phyloP scores from a whole-genome alignment of 1,139 yeast species.

The Diutina siamensis region DNA sequence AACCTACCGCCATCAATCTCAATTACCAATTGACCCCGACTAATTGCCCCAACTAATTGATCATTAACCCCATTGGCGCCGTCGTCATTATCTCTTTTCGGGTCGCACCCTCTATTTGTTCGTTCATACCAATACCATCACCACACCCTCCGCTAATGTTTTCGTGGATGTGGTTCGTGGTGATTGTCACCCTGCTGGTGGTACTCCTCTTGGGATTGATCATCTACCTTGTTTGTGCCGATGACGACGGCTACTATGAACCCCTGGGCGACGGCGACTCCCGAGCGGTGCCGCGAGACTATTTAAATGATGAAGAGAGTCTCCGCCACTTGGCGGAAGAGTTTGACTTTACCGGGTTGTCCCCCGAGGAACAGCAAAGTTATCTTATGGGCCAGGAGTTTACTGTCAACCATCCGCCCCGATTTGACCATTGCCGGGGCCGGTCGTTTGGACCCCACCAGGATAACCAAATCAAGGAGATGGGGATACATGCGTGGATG shows the following conservation, averaged over 20 bases:
- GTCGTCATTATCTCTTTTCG: too few species aligned
- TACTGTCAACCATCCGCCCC: conserved; percentile 22
- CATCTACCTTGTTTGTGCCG: neutral
- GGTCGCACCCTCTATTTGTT: too few species aligned
- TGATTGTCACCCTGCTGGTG: neutral
- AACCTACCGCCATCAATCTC: too few species aligned
- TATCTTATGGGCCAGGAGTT: conserved; percentile 27
- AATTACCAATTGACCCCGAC: too few species aligned
- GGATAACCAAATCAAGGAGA: neutral
- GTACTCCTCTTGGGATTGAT: neutral
- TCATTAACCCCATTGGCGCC: too few species aligned
- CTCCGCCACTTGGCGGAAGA: conserved; percentile 25
- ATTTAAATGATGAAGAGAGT: conserved; percentile 32
- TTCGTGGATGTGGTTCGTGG: conserved; percentile 3
- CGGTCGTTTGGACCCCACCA: neutral
- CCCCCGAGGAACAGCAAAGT: conserved; percentile 34
- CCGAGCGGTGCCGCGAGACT: conserved; percentile 15
- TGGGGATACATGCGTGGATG: conserved; percentile 6
- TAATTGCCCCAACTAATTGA: too few species aligned
- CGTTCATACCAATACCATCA: too few species aligned
- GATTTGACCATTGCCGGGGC: conserved; percentile 11
- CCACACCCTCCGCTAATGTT: too few species aligned
- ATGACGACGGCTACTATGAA: conserved; percentile 3
- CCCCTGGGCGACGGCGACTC: neutral
- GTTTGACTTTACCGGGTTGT: conserved; percentile 24